phyloP scores from a whole-genome alignment of 2,329 filamentous ascomycete genomes.

The Aureobasidium lini region DNA sequence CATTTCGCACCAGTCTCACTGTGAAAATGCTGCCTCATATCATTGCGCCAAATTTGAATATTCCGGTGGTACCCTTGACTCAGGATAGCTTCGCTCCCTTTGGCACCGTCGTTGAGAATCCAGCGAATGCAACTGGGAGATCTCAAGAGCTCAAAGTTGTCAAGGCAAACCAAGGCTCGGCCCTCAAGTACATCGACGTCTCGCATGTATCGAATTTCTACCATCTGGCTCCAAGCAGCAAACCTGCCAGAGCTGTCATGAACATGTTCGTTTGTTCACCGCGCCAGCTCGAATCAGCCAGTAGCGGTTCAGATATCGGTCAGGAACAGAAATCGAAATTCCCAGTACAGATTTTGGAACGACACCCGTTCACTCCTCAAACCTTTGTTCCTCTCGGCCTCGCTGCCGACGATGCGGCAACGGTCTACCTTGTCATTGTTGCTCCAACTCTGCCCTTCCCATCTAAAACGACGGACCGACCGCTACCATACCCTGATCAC shows the following conservation, averaged over 20 bases:
- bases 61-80: constrained; percentile 61
- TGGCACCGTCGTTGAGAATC: constrained; percentile 72
- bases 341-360: constrained; percentile 67
- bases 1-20: neutral
- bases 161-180: constrained; percentile 76
- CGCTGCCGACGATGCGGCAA: constrained; percentile 36
- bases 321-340: constrained; percentile 39
- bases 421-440: constrained; percentile 75
- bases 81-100: constrained; percentile 65
- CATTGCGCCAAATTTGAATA: constrained; percentile 30
- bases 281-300: constrained; percentile 40
- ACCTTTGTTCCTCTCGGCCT: constrained; percentile 76
- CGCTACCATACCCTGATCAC: constrained; percentile 38
- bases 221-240: constrained; percentile 52
- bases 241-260: constrained; percentile 56
- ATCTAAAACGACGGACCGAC: constrained; percentile 22
- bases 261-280: constrained; percentile 86
- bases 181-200: constrained; percentile 77
- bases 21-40: constrained; percentile 23
- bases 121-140: constrained; percentile 31
- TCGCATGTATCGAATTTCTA: constrained; percentile 69
- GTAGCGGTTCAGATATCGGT: constrained; percentile 16
- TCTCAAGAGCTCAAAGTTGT: constrained; percentile 37
- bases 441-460: constrained; percentile 60
- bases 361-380: constrained; percentile 90